Conservation (phyloP, 2,329 filamentous ascomycete species). For the Iodosphaeria phyllophila region DNA sequence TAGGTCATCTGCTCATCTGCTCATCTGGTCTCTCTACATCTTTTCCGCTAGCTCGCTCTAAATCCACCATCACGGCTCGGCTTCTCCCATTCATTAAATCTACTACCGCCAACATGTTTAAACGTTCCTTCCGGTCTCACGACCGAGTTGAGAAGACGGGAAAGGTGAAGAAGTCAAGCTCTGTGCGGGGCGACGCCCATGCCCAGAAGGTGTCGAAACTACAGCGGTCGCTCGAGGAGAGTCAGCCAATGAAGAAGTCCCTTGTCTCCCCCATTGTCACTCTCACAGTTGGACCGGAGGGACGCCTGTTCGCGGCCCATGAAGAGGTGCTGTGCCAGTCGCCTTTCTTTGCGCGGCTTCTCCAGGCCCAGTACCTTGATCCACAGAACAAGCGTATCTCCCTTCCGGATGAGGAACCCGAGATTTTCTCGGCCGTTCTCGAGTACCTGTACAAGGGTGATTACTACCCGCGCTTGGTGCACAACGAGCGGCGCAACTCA, state of each 20-base stretch:
- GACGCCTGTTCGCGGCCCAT: constrained; percentile 84
- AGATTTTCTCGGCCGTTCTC: constrained; percentile 83
- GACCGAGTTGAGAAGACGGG: constrained; percentile 78
- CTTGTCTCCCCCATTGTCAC: constrained; percentile 60
- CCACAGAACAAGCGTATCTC: constrained; percentile 60
- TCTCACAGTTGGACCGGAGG: constrained; percentile 65
- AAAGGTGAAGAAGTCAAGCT: constrained; percentile 56
- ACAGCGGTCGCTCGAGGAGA: constrained; percentile 55
- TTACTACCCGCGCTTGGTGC: constrained; percentile 79
- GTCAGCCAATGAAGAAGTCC: constrained; percentile 18
- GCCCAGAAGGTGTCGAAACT: constrained; percentile 67
- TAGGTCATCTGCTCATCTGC: constrained; percentile 13
- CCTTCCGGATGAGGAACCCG: constrained; percentile 62
- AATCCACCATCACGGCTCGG: constrained; percentile 9
- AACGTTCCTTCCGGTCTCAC: constrained; percentile 70
- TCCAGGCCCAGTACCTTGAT: constrained; percentile 56
- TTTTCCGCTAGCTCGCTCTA: constrained; percentile 12
- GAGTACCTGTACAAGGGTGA: constrained; percentile 96
- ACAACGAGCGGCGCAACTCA: constrained; percentile 69
- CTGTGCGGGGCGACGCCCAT: constrained; percentile 45
- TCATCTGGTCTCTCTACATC: constrained; percentile 15
- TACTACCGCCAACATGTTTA: constrained; percentile 54
- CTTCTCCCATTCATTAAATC: constrained; percentile 6
- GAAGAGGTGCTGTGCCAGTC: constrained; percentile 79
- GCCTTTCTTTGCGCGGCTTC: constrained; percentile 60